A percentile compares a stretch with the other conserved stretches of the same genome.
Evolutionary conservation across 192 early-diverging fungal species (phyloP).

Genomic region (Jimgerdemannia lactiflua): DNA sequence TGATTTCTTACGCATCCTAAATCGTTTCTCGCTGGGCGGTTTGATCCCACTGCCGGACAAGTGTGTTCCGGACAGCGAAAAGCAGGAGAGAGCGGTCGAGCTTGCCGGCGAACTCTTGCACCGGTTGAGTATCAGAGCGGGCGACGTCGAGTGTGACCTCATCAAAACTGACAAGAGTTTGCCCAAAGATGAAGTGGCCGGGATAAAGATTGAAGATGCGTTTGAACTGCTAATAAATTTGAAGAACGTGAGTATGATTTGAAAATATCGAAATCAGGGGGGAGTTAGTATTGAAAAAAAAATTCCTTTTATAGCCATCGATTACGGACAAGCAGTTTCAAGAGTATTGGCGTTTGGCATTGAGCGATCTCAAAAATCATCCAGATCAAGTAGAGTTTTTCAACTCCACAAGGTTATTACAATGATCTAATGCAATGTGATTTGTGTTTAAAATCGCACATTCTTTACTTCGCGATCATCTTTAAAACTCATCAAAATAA

Average conservation of each 20-base stretch:
- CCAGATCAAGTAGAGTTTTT: constrained; percentile 6
- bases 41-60: constrained; percentile 23
- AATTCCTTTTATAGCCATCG: constrained; percentile 14
- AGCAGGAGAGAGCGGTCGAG: constrained; percentile 26
- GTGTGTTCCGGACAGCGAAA: constrained; percentile 26
- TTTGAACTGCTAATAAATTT: constrained; percentile 11
- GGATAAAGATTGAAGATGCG: constrained; percentile 19
- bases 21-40: constrained; percentile 25
- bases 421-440: no score
- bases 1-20: constrained; percentile 19
- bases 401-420: neutral
- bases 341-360: constrained; percentile 31
- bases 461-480: neutral
- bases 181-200: constrained; percentile 5
- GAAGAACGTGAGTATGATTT: constrained; percentile 24
- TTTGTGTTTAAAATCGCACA: neutral
- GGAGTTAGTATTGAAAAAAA: neutral
- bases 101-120: constrained; percentile 19
- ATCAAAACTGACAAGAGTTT: constrained; percentile 7
- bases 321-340: constrained; percentile 29
- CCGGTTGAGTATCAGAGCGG: constrained; percentile 18
- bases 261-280: neutral
- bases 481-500: no score
- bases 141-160: constrained; percentile 12
- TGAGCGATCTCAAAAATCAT: constrained; percentile 15